Percentiles rank a stretch among this genome's conserved stretches.
Evolutionary conservation across 2,329 filamentous ascomycete species (phyloP).

Genomic region (Aureobasidium namibiae): DNA sequence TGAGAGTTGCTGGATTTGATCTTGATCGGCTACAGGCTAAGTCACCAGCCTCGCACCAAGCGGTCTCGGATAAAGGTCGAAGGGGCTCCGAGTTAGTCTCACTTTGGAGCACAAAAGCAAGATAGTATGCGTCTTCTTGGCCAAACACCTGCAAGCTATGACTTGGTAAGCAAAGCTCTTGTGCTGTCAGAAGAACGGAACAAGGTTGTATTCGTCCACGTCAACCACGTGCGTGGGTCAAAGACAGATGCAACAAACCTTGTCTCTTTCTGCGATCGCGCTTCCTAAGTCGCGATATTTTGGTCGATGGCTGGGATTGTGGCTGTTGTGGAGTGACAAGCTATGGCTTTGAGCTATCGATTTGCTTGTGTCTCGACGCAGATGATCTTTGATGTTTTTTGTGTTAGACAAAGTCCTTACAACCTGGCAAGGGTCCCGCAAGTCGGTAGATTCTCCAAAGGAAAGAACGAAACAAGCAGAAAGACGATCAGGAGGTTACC

Average conservation of each 20-base stretch:
- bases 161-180: conserved; percentile 1
- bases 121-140: conserved; percentile 7
- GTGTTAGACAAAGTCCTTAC: conserved; percentile 10
- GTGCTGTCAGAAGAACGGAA: background rate
- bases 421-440: background rate
- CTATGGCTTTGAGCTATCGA: conserved; percentile 2
- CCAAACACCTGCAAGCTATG: conserved; percentile 9
- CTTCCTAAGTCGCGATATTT: background rate
- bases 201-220: background rate
- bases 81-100: conserved; percentile 8
- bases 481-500: background rate
- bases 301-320: background rate
- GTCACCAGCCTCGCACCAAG: conserved; percentile 6
- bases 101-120: conserved; percentile 13
- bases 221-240: conserved; percentile 7
- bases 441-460: conserved; percentile 4
- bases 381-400: conserved; percentile 4
- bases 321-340: conserved; percentile 2
- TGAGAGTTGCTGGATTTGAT: conserved; percentile 1
- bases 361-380: conserved; percentile 10
- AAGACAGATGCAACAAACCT: conserved; percentile 9
- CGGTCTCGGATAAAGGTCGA: conserved; percentile 9
- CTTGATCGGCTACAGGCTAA: background rate
- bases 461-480: background rate
- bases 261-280: background rate